Evolutionary conservation across 257 asterid species (phyloP), one percentile per base, ranked within the genome.

Genomic region (Cynanchum wilfordii): DNA sequence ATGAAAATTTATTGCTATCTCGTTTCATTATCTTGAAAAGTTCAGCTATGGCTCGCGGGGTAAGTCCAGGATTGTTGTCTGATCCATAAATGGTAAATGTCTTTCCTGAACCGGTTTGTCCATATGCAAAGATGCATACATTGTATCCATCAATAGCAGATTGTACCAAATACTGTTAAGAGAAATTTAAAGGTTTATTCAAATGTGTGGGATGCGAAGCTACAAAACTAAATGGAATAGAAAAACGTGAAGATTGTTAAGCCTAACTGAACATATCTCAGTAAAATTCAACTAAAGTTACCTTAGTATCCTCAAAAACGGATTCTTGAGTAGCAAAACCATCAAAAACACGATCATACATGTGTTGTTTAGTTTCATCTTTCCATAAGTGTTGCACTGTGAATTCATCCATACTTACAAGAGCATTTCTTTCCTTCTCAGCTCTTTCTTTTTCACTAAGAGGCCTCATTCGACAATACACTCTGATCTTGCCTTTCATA

Each of bases 71-170:
- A 79, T 89, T 86, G 72, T 73, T 74, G 66, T 90, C 97, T 24
- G 98, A 84, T 73, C 99, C 99, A 79, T 90, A 95, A 69, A 95
- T 92, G 10, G 99, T 95, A 69, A 90, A 88, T 68, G 99, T 95
- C 82, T 95, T 95, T 77, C 99, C 99, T 7, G 99, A 95, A 66
- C 99, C 99, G 76, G 99, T 95, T 88, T 95, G 99, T 3, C 99
- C 99, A 50, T 95, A 95, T 15, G 99, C 99, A 84, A 95, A 95
- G 75, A 95, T 90, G 83, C 99, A 95, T 8, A 95, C 97, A 30
- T 92, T 95, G 80, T 77, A 95, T 66, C 99, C 99, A 88, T 95
- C 99, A 55, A 90, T 86, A 58, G 99, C 96, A 69, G 99, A 95
- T 85, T 95, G 99, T 68, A 95, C 90, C 84, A 95, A 85, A 78